A percentile compares a stretch with the other conserved stretches of the same genome.
Conservation (phyloP, 495 filamentous ascomycete genomes). For the Filosporella fistucella region DNA sequence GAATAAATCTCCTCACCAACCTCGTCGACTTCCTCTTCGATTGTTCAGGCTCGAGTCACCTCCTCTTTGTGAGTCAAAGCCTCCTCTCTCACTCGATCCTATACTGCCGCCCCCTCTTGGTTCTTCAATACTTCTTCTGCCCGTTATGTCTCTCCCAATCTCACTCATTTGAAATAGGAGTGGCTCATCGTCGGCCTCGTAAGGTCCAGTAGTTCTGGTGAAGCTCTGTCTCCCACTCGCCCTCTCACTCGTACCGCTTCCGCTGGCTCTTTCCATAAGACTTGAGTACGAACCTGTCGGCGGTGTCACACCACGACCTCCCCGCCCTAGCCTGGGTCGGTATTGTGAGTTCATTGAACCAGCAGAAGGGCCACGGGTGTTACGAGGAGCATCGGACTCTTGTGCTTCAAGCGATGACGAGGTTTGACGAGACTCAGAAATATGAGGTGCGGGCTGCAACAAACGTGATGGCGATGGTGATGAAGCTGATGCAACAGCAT, state of each 20-base stretch:
- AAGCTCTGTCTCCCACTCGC: conserved; percentile 38
- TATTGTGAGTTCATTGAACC: conserved; percentile 26
- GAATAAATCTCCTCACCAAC: conserved; percentile 10
- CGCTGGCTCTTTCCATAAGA: conserved; percentile 43
- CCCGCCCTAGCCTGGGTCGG: conserved; percentile 29
- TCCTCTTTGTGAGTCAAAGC: conserved; percentile 39
- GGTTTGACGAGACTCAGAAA: conserved; percentile 34
- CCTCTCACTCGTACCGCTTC: conserved; percentile 46
- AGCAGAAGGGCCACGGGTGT: conserved; percentile 16
- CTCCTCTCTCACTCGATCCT: conserved; percentile 26
- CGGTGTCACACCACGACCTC: conserved; percentile 27
- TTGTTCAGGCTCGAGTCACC: conserved; percentile 36
- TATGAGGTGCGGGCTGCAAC: conserved; percentile 42
- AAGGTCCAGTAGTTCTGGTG: conserved; percentile 23
- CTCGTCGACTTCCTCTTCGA: conserved; percentile 20
- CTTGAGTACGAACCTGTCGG: conserved; percentile 35
- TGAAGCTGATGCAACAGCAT: conserved; percentile 24
- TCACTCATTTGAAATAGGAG: conserved; percentile 88
- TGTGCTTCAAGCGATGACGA: conserved; percentile 34
- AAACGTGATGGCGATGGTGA: conserved; percentile 27
- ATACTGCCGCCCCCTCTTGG: conserved; percentile 44
- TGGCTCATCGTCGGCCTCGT: conserved; percentile 69
- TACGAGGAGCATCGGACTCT: conserved; percentile 24
- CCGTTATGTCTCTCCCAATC: conserved; percentile 54
- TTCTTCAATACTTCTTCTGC: conserved; percentile 72